A percentile compares a stretch with the other conserved stretches of the same genome.
Conservation (phyloP, 2,329 filamentous ascomycete species). For the Scytalidium lignicola region DNA sequence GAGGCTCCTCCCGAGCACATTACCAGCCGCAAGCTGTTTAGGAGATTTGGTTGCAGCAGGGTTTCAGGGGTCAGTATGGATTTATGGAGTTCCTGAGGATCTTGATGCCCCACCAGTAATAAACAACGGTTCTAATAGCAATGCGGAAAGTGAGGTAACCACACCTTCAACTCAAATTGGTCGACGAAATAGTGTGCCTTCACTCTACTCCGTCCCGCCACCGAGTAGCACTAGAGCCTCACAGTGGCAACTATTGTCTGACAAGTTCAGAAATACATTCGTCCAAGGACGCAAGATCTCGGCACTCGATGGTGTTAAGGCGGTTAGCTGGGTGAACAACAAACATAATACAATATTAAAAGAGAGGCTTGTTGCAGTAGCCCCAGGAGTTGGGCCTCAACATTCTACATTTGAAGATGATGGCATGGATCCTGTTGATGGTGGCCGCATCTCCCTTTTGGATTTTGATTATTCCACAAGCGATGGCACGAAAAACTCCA, state of each 20-base stretch:
- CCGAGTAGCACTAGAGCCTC: slow-evolving; percentile 39
- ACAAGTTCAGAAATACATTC: slow-evolving; percentile 65
- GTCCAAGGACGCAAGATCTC: slow-evolving; percentile 62
- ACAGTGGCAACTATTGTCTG: slow-evolving; percentile 65
- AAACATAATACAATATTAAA: slow-evolving; percentile 42
- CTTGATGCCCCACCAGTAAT: slow-evolving; percentile 55
- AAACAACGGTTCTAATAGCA: slow-evolving; percentile 23
- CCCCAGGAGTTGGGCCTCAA: slow-evolving; percentile 60
- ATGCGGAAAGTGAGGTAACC: slow-evolving; percentile 24
- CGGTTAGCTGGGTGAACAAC: slow-evolving; percentile 65
- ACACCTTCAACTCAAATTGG: slow-evolving; percentile 18
- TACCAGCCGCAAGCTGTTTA: slow-evolving; percentile 62
- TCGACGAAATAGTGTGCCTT: slow-evolving; percentile 26
- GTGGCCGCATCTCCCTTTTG: slow-evolving; percentile 65
- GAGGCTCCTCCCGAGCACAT: slow-evolving; percentile 61
- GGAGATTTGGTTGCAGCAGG: slow-evolving; percentile 71
- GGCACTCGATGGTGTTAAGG: slow-evolving; percentile 60
- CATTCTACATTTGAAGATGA: slow-evolving; percentile 59
- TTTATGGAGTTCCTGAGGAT: slow-evolving; percentile 73
- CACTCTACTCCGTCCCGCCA: slow-evolving; percentile 16
- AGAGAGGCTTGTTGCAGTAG: slow-evolving; percentile 63
- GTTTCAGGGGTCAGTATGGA: slow-evolving; percentile 69
- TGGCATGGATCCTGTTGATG: slow-evolving; percentile 70
- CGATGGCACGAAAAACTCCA: slow-evolving; percentile 51
- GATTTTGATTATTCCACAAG: slow-evolving; percentile 64